Conservation (phyloP, 2,329 filamentous ascomycete genomes). For the Bipolaris cookei region DNA sequence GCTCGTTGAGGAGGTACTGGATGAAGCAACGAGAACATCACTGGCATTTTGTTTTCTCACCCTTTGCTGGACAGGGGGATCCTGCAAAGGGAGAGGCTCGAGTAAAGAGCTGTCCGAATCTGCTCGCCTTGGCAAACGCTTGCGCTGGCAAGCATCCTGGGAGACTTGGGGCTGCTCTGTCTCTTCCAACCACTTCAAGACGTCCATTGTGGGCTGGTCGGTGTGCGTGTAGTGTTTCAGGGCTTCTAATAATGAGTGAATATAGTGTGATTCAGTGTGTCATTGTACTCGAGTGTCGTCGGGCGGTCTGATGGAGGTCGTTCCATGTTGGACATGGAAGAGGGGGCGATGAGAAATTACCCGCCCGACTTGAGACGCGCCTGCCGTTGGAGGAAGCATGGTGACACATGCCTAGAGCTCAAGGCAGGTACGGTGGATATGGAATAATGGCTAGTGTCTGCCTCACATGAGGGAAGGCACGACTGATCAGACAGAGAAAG, state of each 20-base stretch:
- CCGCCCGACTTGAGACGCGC: neutral
- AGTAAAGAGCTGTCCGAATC: constrained; percentile 52
- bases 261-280: constrained; percentile 25
- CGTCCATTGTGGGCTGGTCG: constrained; percentile 49
- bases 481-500: neutral
- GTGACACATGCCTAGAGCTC: neutral
- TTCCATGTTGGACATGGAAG: constrained; percentile 23
- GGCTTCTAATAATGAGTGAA: constrained; percentile 33
- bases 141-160: constrained; percentile 29
- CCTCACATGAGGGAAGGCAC: neutral
- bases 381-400: neutral
- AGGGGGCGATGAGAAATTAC: constrained; percentile 1
- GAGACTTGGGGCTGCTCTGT: constrained; percentile 45
- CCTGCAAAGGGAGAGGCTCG: constrained; percentile 22
- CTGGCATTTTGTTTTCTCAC: constrained; percentile 19
- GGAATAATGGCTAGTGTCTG: neutral
- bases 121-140: constrained; percentile 42
- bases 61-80: constrained; percentile 15
- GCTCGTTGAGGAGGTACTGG: constrained; percentile 22
- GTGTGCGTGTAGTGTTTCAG: constrained; percentile 11
- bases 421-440: neutral
- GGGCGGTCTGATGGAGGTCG: constrained; percentile 21
- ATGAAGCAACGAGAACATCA: constrained; percentile 23
- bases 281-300: constrained; percentile 21
- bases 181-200: constrained; percentile 54